Base-by-base conservation (phyloP, 106 monocot genomes). In the Dendrobium chrysotoxum region DNA sequence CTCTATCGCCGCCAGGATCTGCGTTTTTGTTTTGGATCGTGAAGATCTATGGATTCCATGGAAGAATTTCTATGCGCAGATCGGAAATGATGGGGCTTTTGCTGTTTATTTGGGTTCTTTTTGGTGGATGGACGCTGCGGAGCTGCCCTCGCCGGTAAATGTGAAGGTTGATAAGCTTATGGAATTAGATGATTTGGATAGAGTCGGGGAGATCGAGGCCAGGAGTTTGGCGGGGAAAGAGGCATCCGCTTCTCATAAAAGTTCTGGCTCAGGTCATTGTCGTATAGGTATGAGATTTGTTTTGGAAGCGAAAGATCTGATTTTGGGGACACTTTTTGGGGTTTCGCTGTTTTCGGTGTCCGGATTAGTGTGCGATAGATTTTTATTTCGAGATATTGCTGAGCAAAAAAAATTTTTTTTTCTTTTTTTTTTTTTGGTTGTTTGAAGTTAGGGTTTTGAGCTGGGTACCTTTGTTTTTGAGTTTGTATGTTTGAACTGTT, bases 391-490 rank as follows among this genome's bases (percentile, higher is more conserved):
- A 42, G 41, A 42, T 18, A 20, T 74, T 40, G 13, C 4, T 42
- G 40, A 18, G 40, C n/a, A n/a, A n/a, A 5, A n/a, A 73, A 13
- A 2, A 13, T n/a, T 2, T 31, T 68, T 73, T 73, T 73, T 38
- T 38, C 41, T 40, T 20, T 73, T 17, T 17, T 18, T 73, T 73
- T 73, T 38, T 17, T 39, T 5, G 20, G 13, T 21, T 20, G 40
- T 76, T 76, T 45, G 46, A 47, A 76, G 21, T 46, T 76, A 76
- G 76, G 76, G 76, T 76, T 76, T 39, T 50, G 26, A 47, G 74
- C 15, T 38, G 71, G 17, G 17, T 21, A 6, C 35, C 35, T 35
- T 35, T 9, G 5, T 42, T n/a, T 75, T 75, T 21, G 21, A 5
- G 38, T 70, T 70, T 18, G 12, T 10, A 38, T 74, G 40, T 5